Evolutionary conservation across 2,329 filamentous ascomycete genomes (phyloP), one percentile per base, ranked within the genome.

Genomic region (Ophiostoma populinum): DNA sequence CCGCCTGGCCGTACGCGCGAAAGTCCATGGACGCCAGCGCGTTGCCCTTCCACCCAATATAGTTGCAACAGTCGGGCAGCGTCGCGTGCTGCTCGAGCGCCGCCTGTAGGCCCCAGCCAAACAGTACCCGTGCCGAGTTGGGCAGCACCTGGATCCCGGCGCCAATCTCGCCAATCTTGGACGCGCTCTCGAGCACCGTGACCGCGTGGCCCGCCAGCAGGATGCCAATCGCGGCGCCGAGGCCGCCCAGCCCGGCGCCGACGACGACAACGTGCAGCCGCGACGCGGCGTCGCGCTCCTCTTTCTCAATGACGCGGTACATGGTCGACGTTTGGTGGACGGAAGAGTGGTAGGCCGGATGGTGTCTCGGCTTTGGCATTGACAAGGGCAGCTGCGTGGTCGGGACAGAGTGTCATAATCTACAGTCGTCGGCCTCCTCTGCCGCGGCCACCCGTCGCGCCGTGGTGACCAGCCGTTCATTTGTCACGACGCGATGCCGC

Each of bases 51-150:
- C 39, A 45, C 35, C 43, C 36, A 18, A 37, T 16, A 12, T 39
- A 43, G 31, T 34, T 36, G 34, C 41, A 43, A 9, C 25, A 22
- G n/a, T 15, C 17, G 7, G 43, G 43, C 20, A 9, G 13, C 6
- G 41, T 42, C 2, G 43, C 43, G 10, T 34, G 20, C 21, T n/a
- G 16, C 5, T 31, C 32, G 8, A 45, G 41, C 1, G 4, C 4
- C 10, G 40, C 38, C 7, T 37, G 15, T 9, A 43, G 30, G 3
- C 52, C 52, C 53, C 51, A 54, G 7, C 44, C 39, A 13, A 49
- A 45, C 10, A 54, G 42, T 1, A 55, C 46, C 4, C 44, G 45
- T 7, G 42, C 42, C 9, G 47, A 49, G 38, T 56, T 56, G 18
- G 53, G 50, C 1, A 53, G 49, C 6, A 55, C 42, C 15, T 40